Evolutionary conservation across 768 basidiomycete species (phyloP).

Genomic region (Tricholomella constricta): DNA sequence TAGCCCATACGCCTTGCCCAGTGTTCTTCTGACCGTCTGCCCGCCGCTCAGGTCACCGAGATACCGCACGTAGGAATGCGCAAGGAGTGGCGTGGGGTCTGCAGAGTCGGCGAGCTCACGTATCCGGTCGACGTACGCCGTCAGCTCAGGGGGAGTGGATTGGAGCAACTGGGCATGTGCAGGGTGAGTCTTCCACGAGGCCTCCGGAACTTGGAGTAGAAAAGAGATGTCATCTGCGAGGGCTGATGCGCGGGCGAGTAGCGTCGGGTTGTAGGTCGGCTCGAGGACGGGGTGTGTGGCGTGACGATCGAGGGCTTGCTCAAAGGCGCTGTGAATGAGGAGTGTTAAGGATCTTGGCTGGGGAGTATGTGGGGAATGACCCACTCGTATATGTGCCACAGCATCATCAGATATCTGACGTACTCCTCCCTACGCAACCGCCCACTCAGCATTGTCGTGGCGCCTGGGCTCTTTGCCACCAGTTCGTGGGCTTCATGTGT

Average conservation of each 20-base stretch:
- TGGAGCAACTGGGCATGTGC: constrained; percentile 48
- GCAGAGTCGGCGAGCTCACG: constrained; percentile 42
- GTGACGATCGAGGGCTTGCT: constrained; percentile 59
- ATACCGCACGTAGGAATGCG: constrained; percentile 84
- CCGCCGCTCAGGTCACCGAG: constrained; percentile 82
- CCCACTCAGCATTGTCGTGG: constrained; percentile 57
- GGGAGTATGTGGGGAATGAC: constrained; percentile 23
- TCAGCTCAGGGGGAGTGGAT: constrained; percentile 49
- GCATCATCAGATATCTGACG: constrained; percentile 69
- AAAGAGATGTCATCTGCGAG: constrained; percentile 70
- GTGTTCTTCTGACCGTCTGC: constrained; percentile 61
- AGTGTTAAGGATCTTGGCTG: background rate
- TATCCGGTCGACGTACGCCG: constrained; percentile 57
- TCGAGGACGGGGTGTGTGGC: constrained; percentile 62
- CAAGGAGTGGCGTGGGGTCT: constrained; percentile 58
- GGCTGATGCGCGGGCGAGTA: constrained; percentile 61
- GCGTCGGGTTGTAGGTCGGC: constrained; percentile 69
- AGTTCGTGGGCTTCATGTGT: constrained; percentile 57
- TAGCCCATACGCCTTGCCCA: constrained; percentile 70
- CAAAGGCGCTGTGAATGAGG: constrained; percentile 46
- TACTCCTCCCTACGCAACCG: constrained; percentile 66
- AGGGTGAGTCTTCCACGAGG: constrained; percentile 58
- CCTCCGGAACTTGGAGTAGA: constrained; percentile 53
- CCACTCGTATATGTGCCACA: constrained; percentile 81
- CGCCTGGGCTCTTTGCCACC: constrained; percentile 59